A percentile compares a stretch with the other conserved stretches of the same genome.
phyloP scores from a whole-genome alignment of 2,329 filamentous ascomycete species.

The Rhynchosporium graminicola region DNA sequence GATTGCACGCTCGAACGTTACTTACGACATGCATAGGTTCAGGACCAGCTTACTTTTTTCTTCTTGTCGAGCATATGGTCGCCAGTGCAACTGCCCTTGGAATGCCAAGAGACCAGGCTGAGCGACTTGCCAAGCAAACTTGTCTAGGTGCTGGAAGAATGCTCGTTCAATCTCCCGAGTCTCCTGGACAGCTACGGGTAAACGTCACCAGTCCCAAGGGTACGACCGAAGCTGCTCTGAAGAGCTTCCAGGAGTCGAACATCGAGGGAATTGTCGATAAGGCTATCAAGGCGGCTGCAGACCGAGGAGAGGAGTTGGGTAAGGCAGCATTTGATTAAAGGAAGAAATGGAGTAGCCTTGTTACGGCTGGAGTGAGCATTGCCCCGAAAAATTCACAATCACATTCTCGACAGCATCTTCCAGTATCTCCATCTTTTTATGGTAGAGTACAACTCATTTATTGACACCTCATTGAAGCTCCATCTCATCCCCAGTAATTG shows the following conservation, averaged over 20 bases:
- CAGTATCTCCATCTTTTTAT: too few species aligned
- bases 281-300: constrained; percentile 17
- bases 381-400: not conserved
- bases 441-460: not conserved
- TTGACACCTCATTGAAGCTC: not conserved
- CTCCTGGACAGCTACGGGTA: constrained; percentile 15
- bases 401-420: not conserved
- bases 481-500: not conserved
- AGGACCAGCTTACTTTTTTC: constrained; percentile 18
- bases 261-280: constrained; percentile 15
- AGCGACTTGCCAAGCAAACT: constrained; percentile 19
- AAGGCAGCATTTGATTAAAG: constrained; percentile 2
- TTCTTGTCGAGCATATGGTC: constrained; percentile 18
- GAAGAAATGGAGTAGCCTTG: not conserved
- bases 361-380: too few species aligned
- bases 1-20: not conserved
- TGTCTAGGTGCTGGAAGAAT: constrained; percentile 18
- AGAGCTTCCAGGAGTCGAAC: constrained; percentile 14
- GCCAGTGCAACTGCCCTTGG: constrained; percentile 14
- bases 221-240: constrained; percentile 17
- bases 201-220: constrained; percentile 20
- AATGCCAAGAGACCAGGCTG: constrained; percentile 17
- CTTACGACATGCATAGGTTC: constrained; percentile 8
- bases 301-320: constrained; percentile 14
- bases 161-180: constrained; percentile 14